Base-by-base conservation (phyloP, 2,329 filamentous ascomycete species). In the Cercospora sojina region DNA sequence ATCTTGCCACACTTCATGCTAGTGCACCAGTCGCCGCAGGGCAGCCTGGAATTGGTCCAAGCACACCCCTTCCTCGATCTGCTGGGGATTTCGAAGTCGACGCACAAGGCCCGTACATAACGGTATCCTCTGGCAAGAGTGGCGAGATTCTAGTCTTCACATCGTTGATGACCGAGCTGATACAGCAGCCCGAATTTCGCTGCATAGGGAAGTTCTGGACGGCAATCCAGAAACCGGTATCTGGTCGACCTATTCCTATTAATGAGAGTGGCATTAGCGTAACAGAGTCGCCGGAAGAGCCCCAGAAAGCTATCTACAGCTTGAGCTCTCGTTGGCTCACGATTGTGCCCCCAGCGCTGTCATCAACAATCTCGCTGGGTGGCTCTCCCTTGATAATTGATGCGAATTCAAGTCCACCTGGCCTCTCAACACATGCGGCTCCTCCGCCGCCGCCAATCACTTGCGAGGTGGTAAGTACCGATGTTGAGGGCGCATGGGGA, bases 151-250 rank as follows among this genome's bases (percentile, higher is more conserved):
- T 91, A 84, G 82, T 97, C 7, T 98, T 83, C 69, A 74, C 74
- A 53, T 73, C 69, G 23, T 69, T 74, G 23, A 62, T 71, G 20
- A 75, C 75, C n/a, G 74, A 74, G 41, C 71, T 71, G 7, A 43
- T 64, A 20, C 67, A 73, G 10, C 62, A 69, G 7, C 67, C 71
- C 9, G 68, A 72, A 2, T 90, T 87, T 74, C 81, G 83, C 66
- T 97, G 93, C 73, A 83, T 95, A 64, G 93, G 90, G 20, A 99
- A 99, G 80, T 81, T 96, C 18, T 99, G 95, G 95, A 97, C 95
- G 0, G 89, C 88, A 53, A 82, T 97, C 31, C 74, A 76, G 64
- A 69, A 67, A 18, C 55, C 66, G n/a, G 55, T 69, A n/a, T 62
- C 65, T 23, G 18, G 43, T 16, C 51, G 67, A 31, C 65, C 70